A percentile compares a stretch with the other conserved stretches of the same genome.
phyloP scores from a whole-genome alignment of 495 filamentous ascomycete genomes.

The Penicillium paradoxum region DNA sequence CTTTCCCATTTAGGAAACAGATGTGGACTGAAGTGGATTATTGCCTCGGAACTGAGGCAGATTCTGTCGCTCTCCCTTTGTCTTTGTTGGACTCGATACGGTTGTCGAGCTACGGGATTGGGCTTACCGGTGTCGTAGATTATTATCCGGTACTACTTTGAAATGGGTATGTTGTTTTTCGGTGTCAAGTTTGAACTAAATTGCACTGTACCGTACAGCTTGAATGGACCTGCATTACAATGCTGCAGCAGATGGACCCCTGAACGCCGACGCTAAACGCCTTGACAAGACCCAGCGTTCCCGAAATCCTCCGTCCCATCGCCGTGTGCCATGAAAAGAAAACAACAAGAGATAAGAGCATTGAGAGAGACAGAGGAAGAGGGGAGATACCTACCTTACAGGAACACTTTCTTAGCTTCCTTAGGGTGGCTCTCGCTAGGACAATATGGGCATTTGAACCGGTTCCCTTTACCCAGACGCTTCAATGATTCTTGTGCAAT shows the following conservation, averaged over 20 bases:
- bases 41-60: not conserved
- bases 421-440: conserved; percentile 72
- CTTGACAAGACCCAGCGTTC: not conserved
- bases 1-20: not conserved
- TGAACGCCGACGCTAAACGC: conserved; percentile 6
- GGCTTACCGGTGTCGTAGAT: not conserved
- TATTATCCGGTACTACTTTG: too few species aligned
- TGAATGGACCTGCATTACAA: conserved; percentile 1
- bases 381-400: conserved; percentile 27
- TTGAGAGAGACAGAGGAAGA: not conserved
- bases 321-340: conserved; percentile 1
- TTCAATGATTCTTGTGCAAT: conserved; percentile 78
- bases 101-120: not conserved
- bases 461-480: conserved; percentile 66
- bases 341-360: not conserved
- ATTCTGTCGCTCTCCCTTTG: not conserved
- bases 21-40: not conserved
- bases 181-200: not conserved
- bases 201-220: not conserved
- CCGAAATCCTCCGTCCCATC: conserved; percentile 1
- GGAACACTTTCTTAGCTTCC: conserved; percentile 71
- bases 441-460: conserved; percentile 97
- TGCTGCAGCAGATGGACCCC: not conserved
- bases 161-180: too few species aligned
- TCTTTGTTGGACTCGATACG: not conserved